These are phyloP conservation scores for Bocquillonia castaneifolia DNA, from an alignment of 441 rosid species.

Conservation along the genomic window DNA sequence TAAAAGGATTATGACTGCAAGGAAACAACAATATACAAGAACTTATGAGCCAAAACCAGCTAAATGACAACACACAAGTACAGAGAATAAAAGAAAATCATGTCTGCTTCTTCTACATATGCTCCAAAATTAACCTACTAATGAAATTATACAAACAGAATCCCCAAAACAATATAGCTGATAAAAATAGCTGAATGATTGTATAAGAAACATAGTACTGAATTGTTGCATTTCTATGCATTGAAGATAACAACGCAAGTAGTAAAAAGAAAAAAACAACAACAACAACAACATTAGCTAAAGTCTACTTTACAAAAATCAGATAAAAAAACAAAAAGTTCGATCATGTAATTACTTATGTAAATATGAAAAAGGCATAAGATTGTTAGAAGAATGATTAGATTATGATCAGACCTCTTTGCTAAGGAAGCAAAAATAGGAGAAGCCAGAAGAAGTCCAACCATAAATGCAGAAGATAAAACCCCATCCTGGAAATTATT, in stretches of 20 bases:
- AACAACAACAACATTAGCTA: too few relatives aligned
- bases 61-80: too few relatives aligned
- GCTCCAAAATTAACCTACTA: neutral
- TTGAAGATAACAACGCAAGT: too few relatives aligned
- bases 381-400: too few relatives aligned
- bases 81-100: neutral
- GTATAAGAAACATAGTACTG: neutral
- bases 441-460: constrained; percentile 88
- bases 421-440: constrained; percentile 91
- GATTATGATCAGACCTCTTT: constrained; percentile 54
- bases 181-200: neutral
- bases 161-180: neutral
- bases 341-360: too few relatives aligned
- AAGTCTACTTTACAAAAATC: too few relatives aligned
- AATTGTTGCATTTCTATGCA: neutral
- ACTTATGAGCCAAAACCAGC: constrained; percentile 15
- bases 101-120: neutral
- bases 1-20: constrained; percentile 85
- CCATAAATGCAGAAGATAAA: constrained; percentile 94
- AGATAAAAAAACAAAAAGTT: too few relatives aligned
- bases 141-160: too few relatives aligned
- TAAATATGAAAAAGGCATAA: too few relatives aligned
- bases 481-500: constrained; percentile 88
- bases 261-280: too few relatives aligned
- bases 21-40: constrained; percentile 16